phyloP scores from a whole-genome alignment of 495 filamentous ascomycete genomes.

The Penicillium flavigenum region DNA sequence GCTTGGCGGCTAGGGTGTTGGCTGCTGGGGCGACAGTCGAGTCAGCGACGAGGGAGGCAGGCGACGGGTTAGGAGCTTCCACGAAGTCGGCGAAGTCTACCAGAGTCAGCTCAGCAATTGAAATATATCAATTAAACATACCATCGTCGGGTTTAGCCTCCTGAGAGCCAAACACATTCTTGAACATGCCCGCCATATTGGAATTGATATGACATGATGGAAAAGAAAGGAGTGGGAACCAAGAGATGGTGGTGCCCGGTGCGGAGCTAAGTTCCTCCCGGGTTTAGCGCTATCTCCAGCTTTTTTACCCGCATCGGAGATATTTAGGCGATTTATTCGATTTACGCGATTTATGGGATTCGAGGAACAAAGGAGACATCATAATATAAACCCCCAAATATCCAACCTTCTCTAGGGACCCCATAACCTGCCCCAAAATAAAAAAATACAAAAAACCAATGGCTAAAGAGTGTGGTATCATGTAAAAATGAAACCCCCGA shows the following conservation, averaged over 20 bases:
- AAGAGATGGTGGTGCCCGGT: constrained; percentile 11
- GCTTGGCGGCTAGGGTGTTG: constrained; percentile 47
- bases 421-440: constrained; percentile 1
- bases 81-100: constrained; percentile 81
- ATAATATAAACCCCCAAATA: constrained; percentile 7
- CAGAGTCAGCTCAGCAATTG: constrained; percentile 16
- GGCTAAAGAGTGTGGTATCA: constrained; percentile 32
- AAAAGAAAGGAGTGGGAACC: constrained; percentile 34
- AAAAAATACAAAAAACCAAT: constrained; percentile 21
- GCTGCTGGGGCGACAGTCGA: constrained; percentile 44
- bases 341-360: not conserved
- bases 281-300: constrained; percentile 30
- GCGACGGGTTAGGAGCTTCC: constrained; percentile 62
- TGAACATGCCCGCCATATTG: constrained; percentile 66
- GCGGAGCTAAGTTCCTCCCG: constrained; percentile 32
- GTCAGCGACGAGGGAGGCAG: constrained; percentile 48
- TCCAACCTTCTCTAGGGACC: constrained; percentile 5
- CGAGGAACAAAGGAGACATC: not conserved
- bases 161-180: constrained; percentile 64
- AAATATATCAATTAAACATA: constrained; percentile 37
- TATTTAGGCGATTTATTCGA: not conserved
- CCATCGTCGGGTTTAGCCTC: constrained; percentile 59
- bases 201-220: constrained; percentile 18
- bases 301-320: constrained; percentile 14
- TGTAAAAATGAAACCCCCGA: constrained; percentile 20